Evolutionary conservation across 352 stramenopile species (phyloP).

Genomic region (Phytophthora sp.): DNA sequence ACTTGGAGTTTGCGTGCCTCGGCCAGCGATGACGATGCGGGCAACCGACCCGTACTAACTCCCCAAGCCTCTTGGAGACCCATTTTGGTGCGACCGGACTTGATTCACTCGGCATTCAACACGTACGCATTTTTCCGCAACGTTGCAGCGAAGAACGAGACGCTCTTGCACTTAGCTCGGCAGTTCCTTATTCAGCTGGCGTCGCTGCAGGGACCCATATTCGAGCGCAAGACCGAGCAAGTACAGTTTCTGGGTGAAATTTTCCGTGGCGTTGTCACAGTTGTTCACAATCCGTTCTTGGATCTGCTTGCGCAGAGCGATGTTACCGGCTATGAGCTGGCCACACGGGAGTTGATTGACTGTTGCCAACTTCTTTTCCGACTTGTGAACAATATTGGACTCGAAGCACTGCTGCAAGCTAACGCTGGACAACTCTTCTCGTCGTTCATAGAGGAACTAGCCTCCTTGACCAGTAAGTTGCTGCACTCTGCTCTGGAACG

Average conservation of each 20-base stretch:
- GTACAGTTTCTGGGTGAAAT: conserved; percentile 76
- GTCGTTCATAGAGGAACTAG: conserved; percentile 72
- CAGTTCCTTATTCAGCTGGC: conserved; percentile 85
- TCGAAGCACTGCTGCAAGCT: conserved; percentile 55
- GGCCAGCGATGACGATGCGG: conserved; percentile 31
- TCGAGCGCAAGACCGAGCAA: conserved; percentile 63
- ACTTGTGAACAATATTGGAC: conserved; percentile 76
- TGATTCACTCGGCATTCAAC: conserved; percentile 89
- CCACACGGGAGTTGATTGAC: conserved; percentile 84
- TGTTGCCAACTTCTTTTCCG: conserved; percentile 83
- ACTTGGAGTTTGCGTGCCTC: conserved; percentile 67
- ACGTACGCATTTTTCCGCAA: conserved; percentile 84
- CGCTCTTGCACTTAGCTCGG: conserved; percentile 73
- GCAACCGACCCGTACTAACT: conserved; percentile 47
- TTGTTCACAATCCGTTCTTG: conserved; percentile 80
- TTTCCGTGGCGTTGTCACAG: conserved; percentile 62
- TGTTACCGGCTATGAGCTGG: conserved; percentile 68
- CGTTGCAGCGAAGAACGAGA: conserved; percentile 70
- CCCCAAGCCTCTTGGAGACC: conserved; percentile 74
- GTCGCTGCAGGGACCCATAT: conserved; percentile 77
- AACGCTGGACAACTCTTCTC: conserved; percentile 52
- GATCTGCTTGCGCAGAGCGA: conserved; percentile 69
- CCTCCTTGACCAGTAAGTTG: conserved; percentile 71
- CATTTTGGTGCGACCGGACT: conserved; percentile 66
- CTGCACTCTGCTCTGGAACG: conserved; percentile 70